Evolutionary conservation across 768 basidiomycete species (phyloP).

Genomic region (Auricularia sp.): DNA sequence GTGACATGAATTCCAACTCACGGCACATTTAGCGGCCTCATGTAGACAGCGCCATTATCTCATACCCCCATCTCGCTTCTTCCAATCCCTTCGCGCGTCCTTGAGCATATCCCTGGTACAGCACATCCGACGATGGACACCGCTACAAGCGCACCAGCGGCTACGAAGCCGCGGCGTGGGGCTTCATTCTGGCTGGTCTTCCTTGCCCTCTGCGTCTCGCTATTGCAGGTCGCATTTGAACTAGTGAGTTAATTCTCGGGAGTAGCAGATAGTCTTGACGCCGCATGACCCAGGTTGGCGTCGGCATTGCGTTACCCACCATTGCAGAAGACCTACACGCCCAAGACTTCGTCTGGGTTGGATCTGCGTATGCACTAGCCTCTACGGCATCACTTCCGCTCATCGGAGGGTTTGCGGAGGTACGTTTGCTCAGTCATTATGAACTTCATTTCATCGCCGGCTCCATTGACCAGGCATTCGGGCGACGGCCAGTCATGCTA

Average conservation of each 20-base stretch:
- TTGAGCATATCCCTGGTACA: too few relatives aligned
- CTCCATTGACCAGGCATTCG: neutral
- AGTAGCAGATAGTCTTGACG: neutral
- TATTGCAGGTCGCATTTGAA: conserved; percentile 22
- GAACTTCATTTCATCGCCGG: neutral
- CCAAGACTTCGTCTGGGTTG: conserved; percentile 20
- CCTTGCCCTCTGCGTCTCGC: conserved; percentile 13
- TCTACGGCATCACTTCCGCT: conserved; percentile 27
- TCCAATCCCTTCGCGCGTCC: too few relatives aligned
- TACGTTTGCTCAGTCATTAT: neutral
- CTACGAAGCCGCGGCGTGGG: neutral
- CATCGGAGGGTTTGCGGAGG: conserved; percentile 21
- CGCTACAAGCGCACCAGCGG: too few relatives aligned
- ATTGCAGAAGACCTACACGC: conserved; percentile 18
- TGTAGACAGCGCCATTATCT: too few relatives aligned
- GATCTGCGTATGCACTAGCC: conserved; percentile 25
- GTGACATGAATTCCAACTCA: too few relatives aligned
- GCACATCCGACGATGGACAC: too few relatives aligned
- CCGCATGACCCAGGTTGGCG: conserved; percentile 12
- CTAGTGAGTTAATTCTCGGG: conserved; percentile 6
- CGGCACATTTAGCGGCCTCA: too few relatives aligned
- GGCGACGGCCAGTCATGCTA: neutral
- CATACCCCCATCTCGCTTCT: too few relatives aligned
- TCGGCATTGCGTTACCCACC: conserved; percentile 16
- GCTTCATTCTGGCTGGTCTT: conserved; percentile 21